These are phyloP conservation scores for Lecanosticta acicola DNA, from an alignment of 2,329 filamentous ascomycete species.

Conservation along the genomic window DNA sequence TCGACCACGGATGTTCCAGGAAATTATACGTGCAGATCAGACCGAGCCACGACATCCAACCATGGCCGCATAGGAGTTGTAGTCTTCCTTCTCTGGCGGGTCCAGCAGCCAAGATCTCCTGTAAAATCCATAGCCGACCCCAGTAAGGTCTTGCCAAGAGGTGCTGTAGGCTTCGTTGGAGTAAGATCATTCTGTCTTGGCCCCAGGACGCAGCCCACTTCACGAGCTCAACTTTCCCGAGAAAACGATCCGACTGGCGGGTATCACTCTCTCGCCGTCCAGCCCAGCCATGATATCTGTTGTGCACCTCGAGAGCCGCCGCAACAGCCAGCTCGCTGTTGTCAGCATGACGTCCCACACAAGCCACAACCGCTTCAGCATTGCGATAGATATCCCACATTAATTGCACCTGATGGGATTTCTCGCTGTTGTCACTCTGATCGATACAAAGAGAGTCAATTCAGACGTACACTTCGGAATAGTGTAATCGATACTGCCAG, in stretches of 20 bases:
- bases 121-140: constrained; percentile 1
- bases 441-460: constrained; percentile 19
- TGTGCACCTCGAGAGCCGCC: background rate
- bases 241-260: background rate
- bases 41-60: background rate
- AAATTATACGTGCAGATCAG: background rate
- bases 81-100: background rate
- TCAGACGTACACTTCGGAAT: constrained; percentile 6
- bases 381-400: constrained; percentile 14
- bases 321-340: background rate
- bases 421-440: constrained; percentile 11
- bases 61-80: background rate
- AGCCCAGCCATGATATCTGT: background rate
- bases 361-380: constrained; percentile 3
- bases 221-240: no score
- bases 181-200: no score
- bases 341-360: background rate
- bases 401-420: constrained; percentile 9
- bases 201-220: background rate
- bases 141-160: constrained; percentile 1
- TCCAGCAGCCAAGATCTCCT: background rate
- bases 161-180: background rate
- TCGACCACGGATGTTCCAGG: no score
- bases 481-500: constrained; percentile 1
- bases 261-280: background rate